These are phyloP conservation scores for Monascus purpureus DNA, from an alignment of 495 filamentous ascomycete species.

Conservation along the genomic window DNA sequence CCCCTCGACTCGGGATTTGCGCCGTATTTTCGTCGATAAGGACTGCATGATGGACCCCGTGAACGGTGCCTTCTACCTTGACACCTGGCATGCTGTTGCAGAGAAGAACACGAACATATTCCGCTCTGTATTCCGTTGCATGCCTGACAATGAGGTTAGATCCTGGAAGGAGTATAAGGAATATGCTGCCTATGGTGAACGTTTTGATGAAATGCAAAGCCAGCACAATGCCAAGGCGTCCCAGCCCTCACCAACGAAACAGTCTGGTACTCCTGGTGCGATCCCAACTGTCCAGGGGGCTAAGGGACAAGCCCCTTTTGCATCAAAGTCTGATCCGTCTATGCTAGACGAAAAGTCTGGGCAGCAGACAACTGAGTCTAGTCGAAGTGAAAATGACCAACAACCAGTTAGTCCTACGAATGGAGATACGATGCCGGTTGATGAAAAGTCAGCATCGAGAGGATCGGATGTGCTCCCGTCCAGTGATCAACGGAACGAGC, in stretches of 20 bases:
- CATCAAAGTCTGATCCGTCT: not conserved
- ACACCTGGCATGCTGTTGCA: conserved; percentile 77
- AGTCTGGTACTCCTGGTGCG: conserved; percentile 29
- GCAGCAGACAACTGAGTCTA: conserved; percentile 1
- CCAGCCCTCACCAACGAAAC: conserved; percentile 19
- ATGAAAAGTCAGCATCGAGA: conserved; percentile 32
- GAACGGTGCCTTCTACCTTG: conserved; percentile 67
- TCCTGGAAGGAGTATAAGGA: conserved; percentile 93
- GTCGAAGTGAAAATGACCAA: conserved; percentile 6
- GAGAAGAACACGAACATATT: conserved; percentile 91
- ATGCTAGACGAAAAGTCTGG: conserved; percentile 15
- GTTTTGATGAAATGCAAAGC: conserved; percentile 60
- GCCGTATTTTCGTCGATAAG: conserved; percentile 44
- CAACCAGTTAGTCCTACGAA: conserved; percentile 14
- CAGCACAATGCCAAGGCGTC: conserved; percentile 27
- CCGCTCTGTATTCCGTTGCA: conserved; percentile 86
- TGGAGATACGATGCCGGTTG: conserved; percentile 15
- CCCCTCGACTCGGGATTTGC: conserved; percentile 52
- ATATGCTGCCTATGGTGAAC: conserved; percentile 61
- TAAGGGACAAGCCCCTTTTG: conserved; percentile 11
- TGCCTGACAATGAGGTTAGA: conserved; percentile 88
- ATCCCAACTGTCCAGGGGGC: conserved; percentile 6
- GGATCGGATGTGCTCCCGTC: conserved; percentile 11
- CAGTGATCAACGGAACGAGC: conserved; percentile 7
- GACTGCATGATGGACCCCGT: conserved; percentile 77